Conservation (phyloP, 208 protist genomes). For the Dictyostelium gargantuum region DNA sequence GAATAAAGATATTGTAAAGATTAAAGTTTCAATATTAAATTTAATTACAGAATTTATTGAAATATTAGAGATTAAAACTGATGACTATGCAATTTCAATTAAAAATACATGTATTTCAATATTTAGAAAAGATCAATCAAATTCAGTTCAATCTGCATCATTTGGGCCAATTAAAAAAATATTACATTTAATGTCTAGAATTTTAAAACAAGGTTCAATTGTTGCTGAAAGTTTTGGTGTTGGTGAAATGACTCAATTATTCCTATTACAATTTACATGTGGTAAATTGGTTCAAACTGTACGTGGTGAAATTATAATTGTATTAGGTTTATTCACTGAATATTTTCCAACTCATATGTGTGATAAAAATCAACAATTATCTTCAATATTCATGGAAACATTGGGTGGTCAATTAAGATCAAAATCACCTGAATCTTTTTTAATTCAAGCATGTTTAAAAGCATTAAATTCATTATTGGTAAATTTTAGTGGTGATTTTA, state of each 20-base stretch:
- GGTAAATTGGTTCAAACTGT: constrained; percentile 46
- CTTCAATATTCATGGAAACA: constrained; percentile 38
- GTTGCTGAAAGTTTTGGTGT: constrained; percentile 12
- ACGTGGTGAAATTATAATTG: constrained; percentile 47
- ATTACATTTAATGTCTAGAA: neutral
- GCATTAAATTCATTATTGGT: constrained; percentile 36
- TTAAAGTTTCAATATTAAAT: neutral
- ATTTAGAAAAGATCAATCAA: constrained; percentile 23
- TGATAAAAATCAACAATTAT: constrained; percentile 24
- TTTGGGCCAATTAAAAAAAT: constrained; percentile 46
- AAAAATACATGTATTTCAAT: constrained; percentile 19
- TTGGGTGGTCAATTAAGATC: constrained; percentile 26
- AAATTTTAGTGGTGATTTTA: constrained; percentile 56
- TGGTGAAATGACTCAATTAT: constrained; percentile 18
- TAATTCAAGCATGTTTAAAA: constrained; percentile 15
- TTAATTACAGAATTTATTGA: neutral
- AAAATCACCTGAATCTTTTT: constrained; percentile 11
- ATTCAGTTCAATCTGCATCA: neutral
- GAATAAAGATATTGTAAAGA: constrained; percentile 23
- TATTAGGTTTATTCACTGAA: constrained; percentile 54
- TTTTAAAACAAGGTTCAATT: neutral
- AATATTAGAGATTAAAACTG: neutral
- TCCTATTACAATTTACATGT: constrained; percentile 46
- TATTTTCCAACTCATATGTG: constrained; percentile 17
- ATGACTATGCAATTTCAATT: neutral